phyloP scores from a whole-genome alignment of 257 asterid species.

The Petunia secreta region DNA sequence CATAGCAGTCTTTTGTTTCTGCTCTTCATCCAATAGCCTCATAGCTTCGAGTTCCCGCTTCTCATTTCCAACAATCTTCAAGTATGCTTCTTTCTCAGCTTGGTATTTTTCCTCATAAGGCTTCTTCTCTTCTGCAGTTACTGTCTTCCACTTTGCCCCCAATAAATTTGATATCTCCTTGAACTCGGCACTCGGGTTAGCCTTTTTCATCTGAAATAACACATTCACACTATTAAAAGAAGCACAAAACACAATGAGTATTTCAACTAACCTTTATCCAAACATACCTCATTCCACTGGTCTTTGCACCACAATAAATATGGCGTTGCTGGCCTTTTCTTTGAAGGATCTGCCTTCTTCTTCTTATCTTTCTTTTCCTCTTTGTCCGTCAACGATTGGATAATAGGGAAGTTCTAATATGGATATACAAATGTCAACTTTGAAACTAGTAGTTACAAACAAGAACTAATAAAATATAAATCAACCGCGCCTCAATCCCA shows the following conservation, averaged over 20 bases:
- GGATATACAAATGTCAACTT: not conserved
- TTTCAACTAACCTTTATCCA: not conserved
- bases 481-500: no score
- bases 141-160: constrained; percentile 81
- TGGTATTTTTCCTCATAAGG: constrained; percentile 86
- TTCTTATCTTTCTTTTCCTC: constrained; percentile 77
- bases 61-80: constrained; percentile 68
- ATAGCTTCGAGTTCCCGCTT: constrained; percentile 85
- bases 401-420: constrained; percentile 54
- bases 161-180: constrained; percentile 66
- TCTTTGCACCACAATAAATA: constrained; percentile 88
- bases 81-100: constrained; percentile 73
- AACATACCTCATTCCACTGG: constrained; percentile 84
- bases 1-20: constrained; percentile 85
- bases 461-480: not conserved
- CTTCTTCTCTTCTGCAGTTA: constrained; percentile 75
- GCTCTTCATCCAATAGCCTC: constrained; percentile 87
- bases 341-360: constrained; percentile 50
- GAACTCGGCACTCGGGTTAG: constrained; percentile 73
- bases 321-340: constrained; percentile 78
- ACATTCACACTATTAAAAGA: not conserved
- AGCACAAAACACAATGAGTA: not conserved
- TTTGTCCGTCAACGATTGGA: constrained; percentile 44
- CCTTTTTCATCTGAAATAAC: constrained; percentile 64
- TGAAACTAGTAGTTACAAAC: not conserved